phyloP scores from a whole-genome alignment of 352 stramenopile genomes.

The Pythium plurisporium region DNA sequence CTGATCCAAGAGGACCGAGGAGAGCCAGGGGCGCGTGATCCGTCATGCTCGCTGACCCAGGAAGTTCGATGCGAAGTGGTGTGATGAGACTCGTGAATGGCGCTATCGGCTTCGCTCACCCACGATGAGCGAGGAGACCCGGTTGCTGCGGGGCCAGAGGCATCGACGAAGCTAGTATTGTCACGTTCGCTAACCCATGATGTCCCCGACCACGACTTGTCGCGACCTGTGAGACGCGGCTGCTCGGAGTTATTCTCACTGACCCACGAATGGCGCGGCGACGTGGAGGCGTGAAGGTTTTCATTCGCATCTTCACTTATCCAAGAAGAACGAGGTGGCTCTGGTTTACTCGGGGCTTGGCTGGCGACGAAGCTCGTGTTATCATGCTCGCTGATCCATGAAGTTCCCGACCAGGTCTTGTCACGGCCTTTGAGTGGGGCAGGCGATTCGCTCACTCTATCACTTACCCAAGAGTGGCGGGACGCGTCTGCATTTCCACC shows the following conservation, averaged over 20 bases:
- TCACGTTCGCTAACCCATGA: conserved; percentile 13
- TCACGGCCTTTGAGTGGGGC: not conserved
- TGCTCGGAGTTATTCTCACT: not conserved
- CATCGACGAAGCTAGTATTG: no score
- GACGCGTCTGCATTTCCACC: not conserved
- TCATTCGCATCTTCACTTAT: conserved; percentile 8
- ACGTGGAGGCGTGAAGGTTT: not conserved
- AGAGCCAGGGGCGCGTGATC: no score
- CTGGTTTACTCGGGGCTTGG: not conserved
- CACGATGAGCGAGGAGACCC: no score
- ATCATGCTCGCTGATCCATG: conserved; percentile 12
- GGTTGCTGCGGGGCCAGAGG: no score
- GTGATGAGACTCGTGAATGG: not conserved
- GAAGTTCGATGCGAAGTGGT: no score
- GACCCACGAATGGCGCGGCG: conserved; percentile 1
- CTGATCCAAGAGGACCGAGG: not conserved
- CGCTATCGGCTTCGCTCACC: conserved; percentile 9
- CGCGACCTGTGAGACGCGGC: not conserved
- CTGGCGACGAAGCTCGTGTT: conserved; percentile 3
- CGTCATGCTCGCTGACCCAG: conserved; percentile 13
- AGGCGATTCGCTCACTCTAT: not conserved
- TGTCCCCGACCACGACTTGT: conserved; percentile 3
- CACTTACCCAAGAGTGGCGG: conserved; percentile 7
- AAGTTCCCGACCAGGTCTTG: conserved; percentile 7
- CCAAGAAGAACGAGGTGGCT: conserved; percentile 4